Evolutionary conservation across 2,329 filamentous ascomycete species (phyloP).

Genomic region (Microsporum ferrugineum): DNA sequence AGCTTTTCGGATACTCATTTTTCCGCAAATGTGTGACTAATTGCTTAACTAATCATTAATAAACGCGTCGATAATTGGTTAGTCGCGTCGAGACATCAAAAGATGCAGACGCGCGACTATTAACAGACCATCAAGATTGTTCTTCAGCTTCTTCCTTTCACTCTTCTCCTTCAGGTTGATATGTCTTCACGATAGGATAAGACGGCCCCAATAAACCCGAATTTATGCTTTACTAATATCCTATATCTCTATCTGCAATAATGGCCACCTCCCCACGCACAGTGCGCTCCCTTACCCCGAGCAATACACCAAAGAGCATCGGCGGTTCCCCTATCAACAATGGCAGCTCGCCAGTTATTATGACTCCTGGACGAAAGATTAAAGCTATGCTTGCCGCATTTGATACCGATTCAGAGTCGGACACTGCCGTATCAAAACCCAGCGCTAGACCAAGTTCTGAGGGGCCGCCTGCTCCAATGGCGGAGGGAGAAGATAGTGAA

Average conservation of each 20-base stretch:
- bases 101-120: background rate
- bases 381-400: constrained; percentile 41
- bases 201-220: background rate
- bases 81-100: background rate
- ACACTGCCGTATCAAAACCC: constrained; percentile 19
- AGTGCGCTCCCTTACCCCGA: background rate
- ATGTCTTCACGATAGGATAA: background rate
- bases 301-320: background rate
- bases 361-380: constrained; percentile 39
- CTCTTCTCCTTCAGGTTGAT: background rate
- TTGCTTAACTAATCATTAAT: background rate
- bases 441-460: background rate
- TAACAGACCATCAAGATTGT: background rate
- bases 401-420: constrained; percentile 36
- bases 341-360: constrained; percentile 23
- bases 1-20: background rate
- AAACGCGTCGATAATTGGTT: background rate
- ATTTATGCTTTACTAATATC: background rate
- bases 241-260: background rate
- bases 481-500: constrained; percentile 20
- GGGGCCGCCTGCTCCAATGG: background rate
- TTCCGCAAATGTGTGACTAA: background rate
- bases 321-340: background rate
- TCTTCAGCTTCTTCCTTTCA: background rate
- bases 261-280: background rate